A percentile compares a stretch with the other conserved stretches of the same genome.
Conservation (phyloP, 352 stramenopile genomes). For the Blastocystis sp. region DNA sequence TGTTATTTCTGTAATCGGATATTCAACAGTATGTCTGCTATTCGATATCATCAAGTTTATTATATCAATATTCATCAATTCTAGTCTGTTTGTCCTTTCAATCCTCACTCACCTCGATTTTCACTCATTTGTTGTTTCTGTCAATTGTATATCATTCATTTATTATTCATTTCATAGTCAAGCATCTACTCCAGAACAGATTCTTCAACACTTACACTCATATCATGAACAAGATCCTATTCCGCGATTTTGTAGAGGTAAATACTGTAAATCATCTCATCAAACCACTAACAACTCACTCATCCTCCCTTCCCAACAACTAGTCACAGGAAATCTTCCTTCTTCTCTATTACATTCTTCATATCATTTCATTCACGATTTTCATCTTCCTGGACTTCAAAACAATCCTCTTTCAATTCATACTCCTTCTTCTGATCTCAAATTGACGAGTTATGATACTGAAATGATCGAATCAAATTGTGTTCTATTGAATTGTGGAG, state of each 20-base stretch:
- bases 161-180: background rate
- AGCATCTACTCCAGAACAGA: background rate
- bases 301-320: background rate
- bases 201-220: background rate
- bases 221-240: background rate
- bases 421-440: background rate
- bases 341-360: background rate
- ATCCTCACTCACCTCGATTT: slow-evolving; percentile 31
- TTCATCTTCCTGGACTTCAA: background rate
- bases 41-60: slow-evolving; percentile 56
- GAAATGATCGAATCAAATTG: background rate
- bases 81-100: slow-evolving; percentile 47
- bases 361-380: background rate
- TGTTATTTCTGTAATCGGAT: slow-evolving; percentile 29
- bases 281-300: background rate
- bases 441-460: background rate
- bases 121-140: slow-evolving; percentile 56
- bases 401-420: background rate
- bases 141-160: slow-evolving; percentile 1
- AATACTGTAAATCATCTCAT: background rate
- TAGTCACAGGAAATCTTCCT: background rate
- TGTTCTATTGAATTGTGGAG: slow-evolving; percentile 19
- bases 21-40: slow-evolving; percentile 39
- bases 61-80: background rate
- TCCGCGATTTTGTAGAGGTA: slow-evolving; percentile 31